Evolutionary conservation across 2,329 filamentous ascomycete genomes (phyloP).

Genomic region (Fusarium hainanense): DNA sequence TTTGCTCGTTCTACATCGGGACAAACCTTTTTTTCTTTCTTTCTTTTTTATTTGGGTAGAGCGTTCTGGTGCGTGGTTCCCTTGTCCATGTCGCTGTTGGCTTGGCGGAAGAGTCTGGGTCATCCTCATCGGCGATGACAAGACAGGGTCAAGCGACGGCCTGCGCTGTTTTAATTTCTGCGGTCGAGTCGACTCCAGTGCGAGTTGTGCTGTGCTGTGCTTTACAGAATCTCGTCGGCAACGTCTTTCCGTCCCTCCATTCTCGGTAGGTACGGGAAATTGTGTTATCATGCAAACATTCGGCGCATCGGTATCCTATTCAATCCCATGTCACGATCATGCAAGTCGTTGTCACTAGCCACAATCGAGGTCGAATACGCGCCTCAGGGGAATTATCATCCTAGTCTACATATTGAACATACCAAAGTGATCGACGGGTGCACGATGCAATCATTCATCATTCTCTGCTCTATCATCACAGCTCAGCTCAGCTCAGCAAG

Average conservation of each 20-base stretch:
- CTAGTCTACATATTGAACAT: not conserved
- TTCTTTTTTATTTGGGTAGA: not conserved
- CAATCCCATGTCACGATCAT: conserved; percentile 20
- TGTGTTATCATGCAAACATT: conserved; percentile 17
- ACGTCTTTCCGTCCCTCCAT: conserved; percentile 8
- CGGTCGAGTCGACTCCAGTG: not conserved
- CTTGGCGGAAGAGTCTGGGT: conserved; percentile 33
- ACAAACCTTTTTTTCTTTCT: not conserved
- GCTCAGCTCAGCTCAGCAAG: conserved; percentile 42
- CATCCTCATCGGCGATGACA: conserved; percentile 33
- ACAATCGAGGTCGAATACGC: conserved; percentile 39
- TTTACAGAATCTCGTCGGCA: conserved; percentile 17
- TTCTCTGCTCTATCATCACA: conserved; percentile 17
- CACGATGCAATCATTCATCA: conserved; percentile 8
- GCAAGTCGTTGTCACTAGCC: conserved; percentile 38
- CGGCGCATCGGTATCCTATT: conserved; percentile 8
- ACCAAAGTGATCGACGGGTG: conserved; percentile 26
- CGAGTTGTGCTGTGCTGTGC: not conserved
- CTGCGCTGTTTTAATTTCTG: not conserved
- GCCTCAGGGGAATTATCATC: conserved; percentile 32
- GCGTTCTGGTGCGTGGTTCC: not conserved
- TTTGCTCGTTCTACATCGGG: conserved; percentile 7
- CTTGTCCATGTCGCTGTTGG: conserved; percentile 7
- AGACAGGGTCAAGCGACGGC: not conserved
- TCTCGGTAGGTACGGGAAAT: conserved; percentile 10